Evolutionary conservation across 2,329 filamentous ascomycete genomes (phyloP).

Genomic region (Colletotrichum abscissum): DNA sequence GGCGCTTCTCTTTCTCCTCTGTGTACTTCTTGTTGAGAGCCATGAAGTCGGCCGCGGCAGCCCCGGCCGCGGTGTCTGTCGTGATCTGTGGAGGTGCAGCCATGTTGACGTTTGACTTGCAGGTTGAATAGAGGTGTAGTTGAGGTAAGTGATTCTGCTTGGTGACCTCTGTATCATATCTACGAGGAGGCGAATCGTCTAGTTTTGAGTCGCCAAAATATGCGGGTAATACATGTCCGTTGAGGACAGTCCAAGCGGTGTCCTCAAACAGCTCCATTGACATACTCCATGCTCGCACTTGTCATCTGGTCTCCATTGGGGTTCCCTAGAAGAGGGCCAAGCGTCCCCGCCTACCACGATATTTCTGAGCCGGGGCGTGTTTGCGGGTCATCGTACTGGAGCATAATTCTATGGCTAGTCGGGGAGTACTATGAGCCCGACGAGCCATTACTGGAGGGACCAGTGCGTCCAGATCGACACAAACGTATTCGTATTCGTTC

Average conservation of each 20-base stretch:
- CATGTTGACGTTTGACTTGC: not conserved
- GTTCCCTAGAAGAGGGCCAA: not conserved
- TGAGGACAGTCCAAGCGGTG: not conserved
- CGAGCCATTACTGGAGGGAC: not conserved
- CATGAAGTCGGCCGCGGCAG: constrained; percentile 28
- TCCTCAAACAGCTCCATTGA: not conserved
- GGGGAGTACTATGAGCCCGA: not conserved
- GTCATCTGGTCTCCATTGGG: not conserved
- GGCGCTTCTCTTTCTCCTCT: constrained; percentile 48
- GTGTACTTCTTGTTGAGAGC: constrained; percentile 45
- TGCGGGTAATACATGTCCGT: not conserved
- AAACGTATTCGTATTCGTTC: constrained; percentile 25
- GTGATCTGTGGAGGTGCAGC: not conserved
- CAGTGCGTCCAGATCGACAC: not conserved
- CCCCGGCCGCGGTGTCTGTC: constrained; percentile 3
- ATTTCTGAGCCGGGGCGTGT: not conserved
- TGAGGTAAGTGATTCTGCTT: not conserved
- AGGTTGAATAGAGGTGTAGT: not conserved
- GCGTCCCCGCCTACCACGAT: not conserved
- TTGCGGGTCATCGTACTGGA: not conserved
- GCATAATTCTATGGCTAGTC: not conserved
- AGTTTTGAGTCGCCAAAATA: not conserved
- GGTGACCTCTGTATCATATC: not conserved
- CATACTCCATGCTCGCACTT: not conserved
- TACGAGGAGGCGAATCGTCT: not conserved